A percentile compares a stretch with the other conserved stretches of the same genome.
phyloP scores from a whole-genome alignment of 805 yeast genomes.

The Blastobotrys parvus region DNA sequence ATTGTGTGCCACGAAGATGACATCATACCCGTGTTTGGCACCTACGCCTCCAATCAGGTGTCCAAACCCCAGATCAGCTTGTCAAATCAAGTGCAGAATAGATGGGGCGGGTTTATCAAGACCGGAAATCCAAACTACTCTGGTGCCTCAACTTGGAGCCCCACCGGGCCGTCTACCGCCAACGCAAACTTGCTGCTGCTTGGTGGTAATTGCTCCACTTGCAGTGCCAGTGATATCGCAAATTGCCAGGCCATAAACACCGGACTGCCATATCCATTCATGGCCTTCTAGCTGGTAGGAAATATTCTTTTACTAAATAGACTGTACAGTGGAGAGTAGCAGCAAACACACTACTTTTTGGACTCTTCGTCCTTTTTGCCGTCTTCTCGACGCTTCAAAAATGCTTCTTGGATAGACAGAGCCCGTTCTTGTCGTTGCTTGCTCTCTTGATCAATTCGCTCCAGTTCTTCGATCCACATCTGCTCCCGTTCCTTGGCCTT shows the following conservation, averaged over 20 bases:
- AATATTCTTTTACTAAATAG: too few relatives aligned
- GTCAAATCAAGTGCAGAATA: constrained; percentile 17
- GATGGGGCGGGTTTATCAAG: constrained; percentile 22
- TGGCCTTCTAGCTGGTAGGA: too few relatives aligned
- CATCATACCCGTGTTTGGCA: constrained; percentile 23
- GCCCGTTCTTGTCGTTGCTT: constrained; percentile 66
- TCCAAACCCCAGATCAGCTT: constrained; percentile 15
- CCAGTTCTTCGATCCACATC: constrained; percentile 78
- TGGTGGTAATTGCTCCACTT: too few relatives aligned
- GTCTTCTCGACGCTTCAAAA: constrained; percentile 7
- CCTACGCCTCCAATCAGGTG: constrained; percentile 6
- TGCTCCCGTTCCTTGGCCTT: constrained; percentile 80
- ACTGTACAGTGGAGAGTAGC: not conserved
- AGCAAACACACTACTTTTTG: not conserved
- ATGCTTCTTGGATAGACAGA: constrained; percentile 5
- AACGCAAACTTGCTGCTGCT: too few relatives aligned
- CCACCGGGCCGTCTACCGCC: too few relatives aligned
- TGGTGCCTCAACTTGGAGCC: too few relatives aligned
- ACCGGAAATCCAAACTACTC: not conserved
- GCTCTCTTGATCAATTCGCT: constrained; percentile 70
- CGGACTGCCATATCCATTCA: too few relatives aligned
- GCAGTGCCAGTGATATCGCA: too few relatives aligned
- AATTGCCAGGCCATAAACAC: too few relatives aligned
- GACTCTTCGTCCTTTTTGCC: constrained; percentile 4
- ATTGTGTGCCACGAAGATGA: constrained; percentile 27